phyloP scores from a whole-genome alignment of 2,329 filamentous ascomycete species.

The Cadophora malorum region DNA sequence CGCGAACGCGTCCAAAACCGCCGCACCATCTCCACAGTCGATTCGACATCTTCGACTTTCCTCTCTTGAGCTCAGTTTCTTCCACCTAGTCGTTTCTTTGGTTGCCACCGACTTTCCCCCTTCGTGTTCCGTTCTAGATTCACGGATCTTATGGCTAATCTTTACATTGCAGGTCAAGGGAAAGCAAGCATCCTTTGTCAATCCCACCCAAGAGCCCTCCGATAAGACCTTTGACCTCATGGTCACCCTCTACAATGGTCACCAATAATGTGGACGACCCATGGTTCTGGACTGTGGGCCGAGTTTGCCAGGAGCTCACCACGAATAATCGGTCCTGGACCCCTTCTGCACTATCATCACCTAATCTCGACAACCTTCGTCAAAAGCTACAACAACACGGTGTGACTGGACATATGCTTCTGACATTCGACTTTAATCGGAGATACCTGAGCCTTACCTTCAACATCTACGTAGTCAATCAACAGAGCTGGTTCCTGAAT shows the following conservation, averaged over 20 bases:
- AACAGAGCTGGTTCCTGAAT: neutral
- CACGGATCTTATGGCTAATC: slow-evolving; percentile 32
- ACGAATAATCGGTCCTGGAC: slow-evolving; percentile 57
- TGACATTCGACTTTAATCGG: neutral
- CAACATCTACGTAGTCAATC: neutral
- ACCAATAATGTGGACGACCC: slow-evolving; percentile 63
- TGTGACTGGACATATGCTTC: slow-evolving; percentile 48
- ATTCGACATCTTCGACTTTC: neutral
- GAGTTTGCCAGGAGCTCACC: slow-evolving; percentile 72
- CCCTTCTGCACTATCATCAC: slow-evolving; percentile 47
- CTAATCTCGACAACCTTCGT: slow-evolving; percentile 60
- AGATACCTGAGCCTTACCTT: neutral
- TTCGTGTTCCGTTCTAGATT: neutral
- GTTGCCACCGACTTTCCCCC: neutral
- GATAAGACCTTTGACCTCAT: slow-evolving; percentile 29
- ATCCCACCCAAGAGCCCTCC: slow-evolving; percentile 12
- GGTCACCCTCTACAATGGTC: neutral
- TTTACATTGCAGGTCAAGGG: slow-evolving; percentile 24
- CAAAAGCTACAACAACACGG: slow-evolving; percentile 63
- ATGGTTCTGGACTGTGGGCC: slow-evolving; percentile 73
- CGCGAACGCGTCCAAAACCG: too few relatives aligned
- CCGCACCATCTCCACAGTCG: neutral
- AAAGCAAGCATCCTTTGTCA: slow-evolving; percentile 15
- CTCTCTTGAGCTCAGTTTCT: neutral
- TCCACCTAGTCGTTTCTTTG: neutral